Conservation (phyloP, 257 asterid species). For the Forsythia suspensa region DNA sequence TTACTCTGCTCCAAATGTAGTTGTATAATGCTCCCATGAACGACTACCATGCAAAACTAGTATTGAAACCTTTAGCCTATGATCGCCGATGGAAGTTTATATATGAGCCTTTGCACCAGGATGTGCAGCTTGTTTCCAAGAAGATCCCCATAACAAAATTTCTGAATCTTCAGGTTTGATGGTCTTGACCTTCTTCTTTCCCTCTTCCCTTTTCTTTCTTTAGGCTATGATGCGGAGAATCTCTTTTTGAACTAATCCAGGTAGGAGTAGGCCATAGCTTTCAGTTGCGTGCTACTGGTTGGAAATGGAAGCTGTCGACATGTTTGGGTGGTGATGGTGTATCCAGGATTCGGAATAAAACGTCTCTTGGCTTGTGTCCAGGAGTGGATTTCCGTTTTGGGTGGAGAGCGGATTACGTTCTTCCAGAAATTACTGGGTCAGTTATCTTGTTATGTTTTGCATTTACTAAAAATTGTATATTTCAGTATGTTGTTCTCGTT, state of each 20-base stretch:
- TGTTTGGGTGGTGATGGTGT: slow-evolving; percentile 86
- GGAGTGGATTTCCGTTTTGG: slow-evolving; percentile 95
- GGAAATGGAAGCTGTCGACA: slow-evolving; percentile 95
- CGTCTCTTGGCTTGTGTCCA: slow-evolving; percentile 84
- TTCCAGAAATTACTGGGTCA: slow-evolving; percentile 93
- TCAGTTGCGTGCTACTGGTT: slow-evolving; percentile 84
- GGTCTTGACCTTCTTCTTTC: slow-evolving; percentile 12
- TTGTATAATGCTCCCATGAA: slow-evolving; percentile 82
- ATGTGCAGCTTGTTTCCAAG: slow-evolving; percentile 89
- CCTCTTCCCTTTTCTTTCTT: not conserved
- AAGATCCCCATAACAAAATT: slow-evolving; percentile 86
- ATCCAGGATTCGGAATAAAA: slow-evolving; percentile 81
- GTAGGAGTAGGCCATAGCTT: slow-evolving; percentile 97
- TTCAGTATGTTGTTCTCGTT: not conserved
- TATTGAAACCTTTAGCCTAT: slow-evolving; percentile 79
- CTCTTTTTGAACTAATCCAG: slow-evolving; percentile 37
- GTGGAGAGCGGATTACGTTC: slow-evolving; percentile 90
- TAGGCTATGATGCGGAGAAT: slow-evolving; percentile 5
- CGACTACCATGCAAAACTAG: slow-evolving; percentile 88
- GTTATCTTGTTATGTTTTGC: slow-evolving; percentile 21
- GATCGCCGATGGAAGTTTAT: slow-evolving; percentile 85
- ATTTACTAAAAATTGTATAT: not conserved
- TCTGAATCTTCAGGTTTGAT: slow-evolving; percentile 87
- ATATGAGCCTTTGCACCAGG: slow-evolving; percentile 84
- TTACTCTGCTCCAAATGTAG: slow-evolving; percentile 34